Evolutionary conservation across 345 rosid genomes (phyloP).

Genomic region (Acer negundo): DNA sequence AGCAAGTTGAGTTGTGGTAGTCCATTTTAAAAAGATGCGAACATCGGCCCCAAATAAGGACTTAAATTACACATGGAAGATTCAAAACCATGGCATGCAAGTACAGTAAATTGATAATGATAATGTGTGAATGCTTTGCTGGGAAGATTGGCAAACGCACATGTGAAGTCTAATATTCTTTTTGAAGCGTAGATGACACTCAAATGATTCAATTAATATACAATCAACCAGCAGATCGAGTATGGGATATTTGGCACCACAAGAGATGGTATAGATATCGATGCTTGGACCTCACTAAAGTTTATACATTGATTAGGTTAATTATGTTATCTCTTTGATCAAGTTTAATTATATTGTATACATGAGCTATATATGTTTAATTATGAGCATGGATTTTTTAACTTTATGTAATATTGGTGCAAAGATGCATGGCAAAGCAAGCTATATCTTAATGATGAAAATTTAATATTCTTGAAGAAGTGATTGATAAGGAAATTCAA

Average conservation of each 20-base stretch:
- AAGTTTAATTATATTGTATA: not conserved
- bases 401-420: not conserved
- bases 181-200: constrained; percentile 44
- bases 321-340: not conserved
- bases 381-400: not conserved
- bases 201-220: constrained; percentile 22
- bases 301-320: not conserved
- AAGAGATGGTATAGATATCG: not conserved
- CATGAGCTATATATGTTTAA: not conserved
- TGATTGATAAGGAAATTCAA: not conserved
- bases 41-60: not conserved
- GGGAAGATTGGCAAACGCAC: constrained; percentile 42
- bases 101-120: constrained; percentile 20
- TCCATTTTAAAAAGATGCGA: not conserved
- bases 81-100: not conserved
- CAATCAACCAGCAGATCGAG: constrained; percentile 13
- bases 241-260: constrained; percentile 14
- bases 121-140: constrained; percentile 42
- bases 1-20: not conserved
- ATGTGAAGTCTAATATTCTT: constrained; percentile 5
- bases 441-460: not conserved
- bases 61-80: not conserved
- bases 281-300: not conserved
- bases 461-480: no score
- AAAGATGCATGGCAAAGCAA: not conserved